These are phyloP conservation scores for Neohortaea acidophila DNA, from an alignment of 495 filamentous ascomycete species.

Conservation along the genomic window DNA sequence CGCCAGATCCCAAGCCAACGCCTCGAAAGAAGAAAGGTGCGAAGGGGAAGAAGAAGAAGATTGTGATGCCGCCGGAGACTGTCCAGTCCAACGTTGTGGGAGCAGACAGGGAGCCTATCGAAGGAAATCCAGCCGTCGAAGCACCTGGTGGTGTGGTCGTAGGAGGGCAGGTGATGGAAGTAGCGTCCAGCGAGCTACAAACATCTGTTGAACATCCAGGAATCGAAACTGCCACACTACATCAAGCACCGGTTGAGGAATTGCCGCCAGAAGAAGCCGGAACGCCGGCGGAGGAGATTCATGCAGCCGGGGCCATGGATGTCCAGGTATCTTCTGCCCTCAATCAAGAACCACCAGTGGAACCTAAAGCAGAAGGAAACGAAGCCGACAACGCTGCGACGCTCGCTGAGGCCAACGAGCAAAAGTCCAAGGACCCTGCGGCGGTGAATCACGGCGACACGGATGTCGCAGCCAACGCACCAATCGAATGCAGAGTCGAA, in stretches of 20 bases:
- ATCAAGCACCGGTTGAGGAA: not conserved
- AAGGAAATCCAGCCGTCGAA: not conserved
- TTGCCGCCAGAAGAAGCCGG: not conserved
- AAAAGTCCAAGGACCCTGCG: not conserved
- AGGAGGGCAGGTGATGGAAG: too few relatives aligned
- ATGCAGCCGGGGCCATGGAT: too few relatives aligned
- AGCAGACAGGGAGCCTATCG: not conserved
- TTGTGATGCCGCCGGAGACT: not conserved
- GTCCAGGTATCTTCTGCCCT: too few relatives aligned
- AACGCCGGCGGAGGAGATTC: not conserved
- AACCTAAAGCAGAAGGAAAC: too few relatives aligned
- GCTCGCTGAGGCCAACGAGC: not conserved
- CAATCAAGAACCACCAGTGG: too few relatives aligned
- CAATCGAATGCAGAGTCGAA: too few relatives aligned
- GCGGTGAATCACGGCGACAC: not conserved
- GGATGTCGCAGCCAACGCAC: too few relatives aligned
- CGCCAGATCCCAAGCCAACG: constrained; percentile 13
- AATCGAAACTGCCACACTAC: not conserved
- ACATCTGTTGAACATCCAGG: too few relatives aligned
- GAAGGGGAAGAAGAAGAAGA: constrained; percentile 7
- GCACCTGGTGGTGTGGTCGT: too few relatives aligned
- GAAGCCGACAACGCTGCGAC: not conserved
- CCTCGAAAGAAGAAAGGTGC: constrained; percentile 13
- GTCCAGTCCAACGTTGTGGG: not conserved
- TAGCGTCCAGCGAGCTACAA: not conserved